These are phyloP conservation scores for Aureobasidium sp. DNA, from an alignment of 2,329 filamentous ascomycete genomes.

Conservation along the genomic window DNA sequence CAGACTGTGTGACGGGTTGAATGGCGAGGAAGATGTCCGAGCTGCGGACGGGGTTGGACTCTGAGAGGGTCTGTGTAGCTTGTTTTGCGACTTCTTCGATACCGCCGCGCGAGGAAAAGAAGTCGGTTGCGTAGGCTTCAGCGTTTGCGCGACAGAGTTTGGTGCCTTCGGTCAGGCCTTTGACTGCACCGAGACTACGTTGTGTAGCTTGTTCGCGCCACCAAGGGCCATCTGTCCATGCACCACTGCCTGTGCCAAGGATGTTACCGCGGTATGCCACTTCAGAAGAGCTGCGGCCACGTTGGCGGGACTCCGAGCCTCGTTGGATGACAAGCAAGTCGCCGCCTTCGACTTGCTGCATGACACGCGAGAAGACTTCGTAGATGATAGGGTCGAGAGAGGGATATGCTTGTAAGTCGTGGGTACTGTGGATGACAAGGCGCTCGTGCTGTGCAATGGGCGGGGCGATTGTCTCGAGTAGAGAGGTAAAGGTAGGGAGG, in stretches of 20 bases:
- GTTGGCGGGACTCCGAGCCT: conserved; percentile 68
- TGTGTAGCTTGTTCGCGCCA: conserved; percentile 63
- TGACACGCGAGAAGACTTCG: conserved; percentile 84
- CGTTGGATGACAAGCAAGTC: conserved; percentile 91
- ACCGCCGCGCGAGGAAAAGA: conserved; percentile 71
- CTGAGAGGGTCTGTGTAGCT: conserved; percentile 70
- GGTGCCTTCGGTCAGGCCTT: conserved; percentile 76
- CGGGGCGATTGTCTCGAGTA: conserved; percentile 89
- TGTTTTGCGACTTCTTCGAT: conserved; percentile 72
- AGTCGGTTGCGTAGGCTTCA: conserved; percentile 80
- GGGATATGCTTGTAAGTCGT: conserved; percentile 91
- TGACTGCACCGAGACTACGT: conserved; percentile 72
- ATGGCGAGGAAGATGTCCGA: conserved; percentile 95
- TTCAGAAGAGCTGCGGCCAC: conserved; percentile 55
- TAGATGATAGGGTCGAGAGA: conserved; percentile 90
- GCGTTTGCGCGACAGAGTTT: conserved; percentile 86
- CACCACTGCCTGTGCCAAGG: conserved; percentile 42
- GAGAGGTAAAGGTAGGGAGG: conserved; percentile 87
- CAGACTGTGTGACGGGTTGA: conserved; percentile 68
- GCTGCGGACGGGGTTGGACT: conserved; percentile 82
- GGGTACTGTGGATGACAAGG: conserved; percentile 93
- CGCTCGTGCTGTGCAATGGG: conserved; percentile 96
- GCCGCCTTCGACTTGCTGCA: conserved; percentile 98
- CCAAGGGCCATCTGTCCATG: conserved; percentile 95
- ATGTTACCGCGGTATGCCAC: conserved; percentile 47